Conservation (phyloP, 208 protist genomes). For the Trypanosoma rangeli region DNA sequence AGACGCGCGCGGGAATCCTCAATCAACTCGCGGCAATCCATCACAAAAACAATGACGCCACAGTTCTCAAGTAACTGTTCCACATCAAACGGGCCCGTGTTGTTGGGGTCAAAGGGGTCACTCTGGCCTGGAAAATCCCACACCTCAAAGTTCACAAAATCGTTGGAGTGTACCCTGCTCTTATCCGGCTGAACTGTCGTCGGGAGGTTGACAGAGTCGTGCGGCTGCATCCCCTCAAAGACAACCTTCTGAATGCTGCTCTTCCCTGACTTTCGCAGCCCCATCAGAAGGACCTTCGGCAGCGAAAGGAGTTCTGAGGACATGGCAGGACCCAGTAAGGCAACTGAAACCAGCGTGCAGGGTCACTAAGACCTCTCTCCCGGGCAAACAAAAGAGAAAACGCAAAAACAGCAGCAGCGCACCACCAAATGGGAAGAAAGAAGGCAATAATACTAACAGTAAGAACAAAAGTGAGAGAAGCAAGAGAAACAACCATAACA, state of each 20-base stretch:
- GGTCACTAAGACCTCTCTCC: conserved; percentile 1
- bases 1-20: conserved; percentile 78
- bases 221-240: conserved; percentile 87
- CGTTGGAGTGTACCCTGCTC: conserved; percentile 74
- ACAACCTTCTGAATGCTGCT: conserved; percentile 92
- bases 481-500: neutral
- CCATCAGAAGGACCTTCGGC: conserved; percentile 87
- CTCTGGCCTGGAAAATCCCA: conserved; percentile 91
- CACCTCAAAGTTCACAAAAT: conserved; percentile 91
- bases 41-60: conserved; percentile 88
- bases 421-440: conserved; percentile 18
- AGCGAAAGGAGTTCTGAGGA: conserved; percentile 49
- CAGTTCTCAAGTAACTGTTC: conserved; percentile 80
- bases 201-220: conserved; percentile 77
- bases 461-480: neutral
- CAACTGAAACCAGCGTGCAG: neutral
- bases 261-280: conserved; percentile 87
- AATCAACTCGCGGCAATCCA: conserved; percentile 85
- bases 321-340: conserved; percentile 4
- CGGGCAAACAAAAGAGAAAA: neutral
- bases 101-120: conserved; percentile 78
- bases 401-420: neutral
- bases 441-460: conserved; percentile 2
- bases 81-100: conserved; percentile 53
- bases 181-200: conserved; percentile 84